phyloP scores from a whole-genome alignment of 2,329 filamentous ascomycete genomes.

The Dactylellina drechsleri region DNA sequence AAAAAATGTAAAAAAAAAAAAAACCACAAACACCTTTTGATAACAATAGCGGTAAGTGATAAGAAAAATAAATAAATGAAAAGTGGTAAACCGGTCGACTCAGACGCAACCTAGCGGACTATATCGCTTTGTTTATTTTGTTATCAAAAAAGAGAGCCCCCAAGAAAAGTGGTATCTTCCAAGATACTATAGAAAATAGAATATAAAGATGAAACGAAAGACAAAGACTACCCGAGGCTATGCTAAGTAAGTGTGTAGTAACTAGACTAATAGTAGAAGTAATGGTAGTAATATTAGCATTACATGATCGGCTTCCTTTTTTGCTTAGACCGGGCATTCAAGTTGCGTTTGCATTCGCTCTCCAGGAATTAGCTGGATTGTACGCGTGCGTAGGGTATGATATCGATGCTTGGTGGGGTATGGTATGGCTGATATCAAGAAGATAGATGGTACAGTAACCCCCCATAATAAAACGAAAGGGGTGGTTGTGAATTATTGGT shows the following conservation, averaged over 20 bases:
- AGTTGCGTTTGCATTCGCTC: not conserved
- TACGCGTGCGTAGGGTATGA: not conserved
- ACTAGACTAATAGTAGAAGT: constrained; percentile 1
- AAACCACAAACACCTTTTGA: not conserved
- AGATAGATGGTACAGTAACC: not conserved
- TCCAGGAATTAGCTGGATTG: not conserved
- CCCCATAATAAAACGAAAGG: not conserved
- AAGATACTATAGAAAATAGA: not conserved
- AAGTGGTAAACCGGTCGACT: not conserved
- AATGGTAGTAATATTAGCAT: not conserved
- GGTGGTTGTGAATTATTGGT: constrained; percentile 3
- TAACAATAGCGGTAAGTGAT: no score
- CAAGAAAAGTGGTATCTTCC: constrained; percentile 2
- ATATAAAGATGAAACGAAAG: constrained; percentile 3
- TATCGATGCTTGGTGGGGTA: not conserved
- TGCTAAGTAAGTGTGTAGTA: not conserved
- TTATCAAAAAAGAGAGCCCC: not conserved
- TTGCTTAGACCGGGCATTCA: not conserved
- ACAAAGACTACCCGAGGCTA: constrained; percentile 3
- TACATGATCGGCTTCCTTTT: constrained; percentile 1
- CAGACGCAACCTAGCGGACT: not conserved
- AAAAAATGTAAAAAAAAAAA: not conserved
- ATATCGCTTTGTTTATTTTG: not conserved
- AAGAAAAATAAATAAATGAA: not conserved
- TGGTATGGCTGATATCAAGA: not conserved